Percentiles rank a stretch among this genome's conserved stretches.
Conservation (phyloP, 345 rosid species). For the Eucalyptus lansdowneana region DNA sequence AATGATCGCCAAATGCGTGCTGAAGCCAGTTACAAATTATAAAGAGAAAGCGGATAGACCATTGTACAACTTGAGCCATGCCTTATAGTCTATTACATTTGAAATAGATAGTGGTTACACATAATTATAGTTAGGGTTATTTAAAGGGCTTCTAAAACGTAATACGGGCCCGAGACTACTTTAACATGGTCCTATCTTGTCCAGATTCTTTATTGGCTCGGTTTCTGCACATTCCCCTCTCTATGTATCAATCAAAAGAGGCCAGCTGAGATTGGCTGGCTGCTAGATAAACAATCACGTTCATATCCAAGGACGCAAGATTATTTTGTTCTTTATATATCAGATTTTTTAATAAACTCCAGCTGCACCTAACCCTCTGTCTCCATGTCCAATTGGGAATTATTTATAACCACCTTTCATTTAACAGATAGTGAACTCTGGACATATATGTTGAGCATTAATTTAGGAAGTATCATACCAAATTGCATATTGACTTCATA, state of each 20-base stretch:
- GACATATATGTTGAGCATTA: background rate
- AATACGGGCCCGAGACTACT: background rate
- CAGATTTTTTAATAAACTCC: background rate
- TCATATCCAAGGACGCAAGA: background rate
- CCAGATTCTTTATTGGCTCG: background rate
- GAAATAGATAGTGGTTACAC: background rate
- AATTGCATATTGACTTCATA: background rate
- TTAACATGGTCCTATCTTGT: background rate
- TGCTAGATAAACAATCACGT: background rate
- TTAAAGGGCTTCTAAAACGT: background rate
- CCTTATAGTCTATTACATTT: background rate
- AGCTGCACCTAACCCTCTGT: background rate
- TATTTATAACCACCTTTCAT: background rate
- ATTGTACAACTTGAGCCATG: background rate
- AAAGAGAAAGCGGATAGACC: background rate
- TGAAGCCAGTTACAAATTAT: background rate
- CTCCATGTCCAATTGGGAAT: background rate
- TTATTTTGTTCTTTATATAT: background rate
- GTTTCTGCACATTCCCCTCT: background rate
- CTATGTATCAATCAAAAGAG: background rate
- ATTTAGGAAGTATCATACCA: background rate
- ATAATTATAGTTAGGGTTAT: background rate
- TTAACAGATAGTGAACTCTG: background rate
- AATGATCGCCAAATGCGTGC: background rate
- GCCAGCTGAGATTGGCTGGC: background rate